Conservation (phyloP, 1,284 basidiomycete species). For the Papiliotrema laurentii region DNA sequence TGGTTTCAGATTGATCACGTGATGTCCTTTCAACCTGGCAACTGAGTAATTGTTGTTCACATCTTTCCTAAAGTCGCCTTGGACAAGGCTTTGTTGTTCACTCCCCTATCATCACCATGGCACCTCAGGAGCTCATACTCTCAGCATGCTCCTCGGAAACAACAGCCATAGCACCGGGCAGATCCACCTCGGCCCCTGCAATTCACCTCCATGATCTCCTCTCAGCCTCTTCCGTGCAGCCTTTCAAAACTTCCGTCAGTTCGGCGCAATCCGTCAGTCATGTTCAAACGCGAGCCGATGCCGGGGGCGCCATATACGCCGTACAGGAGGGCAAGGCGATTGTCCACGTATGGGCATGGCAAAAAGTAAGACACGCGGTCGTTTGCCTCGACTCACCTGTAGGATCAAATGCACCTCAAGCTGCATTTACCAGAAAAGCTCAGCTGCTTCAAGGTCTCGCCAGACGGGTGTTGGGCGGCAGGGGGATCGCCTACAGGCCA, state of each 20-base stretch:
- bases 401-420: slow-evolving; percentile 84
- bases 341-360: slow-evolving; percentile 50
- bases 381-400: neutral
- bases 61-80: no score
- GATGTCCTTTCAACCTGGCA: no score
- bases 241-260: slow-evolving; percentile 47
- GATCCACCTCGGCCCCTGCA: slow-evolving; percentile 35
- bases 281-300: slow-evolving; percentile 34
- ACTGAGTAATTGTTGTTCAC: no score
- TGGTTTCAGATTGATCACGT: no score
- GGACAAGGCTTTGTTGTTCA: no score
- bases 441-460: slow-evolving; percentile 70
- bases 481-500: slow-evolving; percentile 83
- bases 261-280: slow-evolving; percentile 30
- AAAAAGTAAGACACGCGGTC: slow-evolving; percentile 38
- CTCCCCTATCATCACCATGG: slow-evolving; percentile 26
- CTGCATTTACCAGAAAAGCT: slow-evolving; percentile 86
- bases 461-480: slow-evolving; percentile 69
- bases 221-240: slow-evolving; percentile 42
- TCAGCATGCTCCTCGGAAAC: slow-evolving; percentile 35
- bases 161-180: slow-evolving; percentile 15
- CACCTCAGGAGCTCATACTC: slow-evolving; percentile 43
- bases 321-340: slow-evolving; percentile 49
- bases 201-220: slow-evolving; percentile 47
- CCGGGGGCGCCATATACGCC: slow-evolving; percentile 45